These are phyloP conservation scores for Moniliella sp. DNA, from an alignment of 1,284 basidiomycete species.

Conservation along the genomic window DNA sequence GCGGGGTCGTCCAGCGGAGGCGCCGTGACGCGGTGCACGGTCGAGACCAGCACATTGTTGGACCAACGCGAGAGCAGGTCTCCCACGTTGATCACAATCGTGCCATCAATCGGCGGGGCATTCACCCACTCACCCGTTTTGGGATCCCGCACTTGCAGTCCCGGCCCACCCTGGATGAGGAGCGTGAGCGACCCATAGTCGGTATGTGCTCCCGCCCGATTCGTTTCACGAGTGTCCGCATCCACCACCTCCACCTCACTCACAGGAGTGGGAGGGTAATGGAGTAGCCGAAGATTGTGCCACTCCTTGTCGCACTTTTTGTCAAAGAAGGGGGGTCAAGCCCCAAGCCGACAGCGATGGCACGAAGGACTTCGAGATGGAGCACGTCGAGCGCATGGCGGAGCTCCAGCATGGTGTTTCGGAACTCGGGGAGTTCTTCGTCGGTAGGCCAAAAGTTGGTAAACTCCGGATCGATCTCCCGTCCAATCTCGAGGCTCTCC, in stretches of 20 bases:
- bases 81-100: background rate
- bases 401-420: conserved; percentile 50
- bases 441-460: conserved; percentile 55
- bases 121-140: background rate
- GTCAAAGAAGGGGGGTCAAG: conserved; percentile 55
- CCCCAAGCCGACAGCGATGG: conserved; percentile 54
- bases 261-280: conserved; percentile 26
- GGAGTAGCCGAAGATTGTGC: conserved; percentile 44
- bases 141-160: background rate
- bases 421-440: conserved; percentile 46
- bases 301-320: conserved; percentile 49
- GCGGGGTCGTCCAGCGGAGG: conserved; percentile 60
- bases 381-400: conserved; percentile 49
- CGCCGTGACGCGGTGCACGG: conserved; percentile 58
- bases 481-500: conserved; percentile 65
- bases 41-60: conserved; percentile 53
- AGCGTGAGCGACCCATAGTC: background rate
- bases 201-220: background rate
- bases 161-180: background rate
- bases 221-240: background rate
- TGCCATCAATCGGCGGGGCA: background rate
- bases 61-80: conserved; percentile 39
- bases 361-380: conserved; percentile 53
- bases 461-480: conserved; percentile 40
- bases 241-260: background rate